These are phyloP conservation scores for Diaporthe capsici DNA, from an alignment of 2,329 filamentous ascomycete genomes.

Conservation along the genomic window DNA sequence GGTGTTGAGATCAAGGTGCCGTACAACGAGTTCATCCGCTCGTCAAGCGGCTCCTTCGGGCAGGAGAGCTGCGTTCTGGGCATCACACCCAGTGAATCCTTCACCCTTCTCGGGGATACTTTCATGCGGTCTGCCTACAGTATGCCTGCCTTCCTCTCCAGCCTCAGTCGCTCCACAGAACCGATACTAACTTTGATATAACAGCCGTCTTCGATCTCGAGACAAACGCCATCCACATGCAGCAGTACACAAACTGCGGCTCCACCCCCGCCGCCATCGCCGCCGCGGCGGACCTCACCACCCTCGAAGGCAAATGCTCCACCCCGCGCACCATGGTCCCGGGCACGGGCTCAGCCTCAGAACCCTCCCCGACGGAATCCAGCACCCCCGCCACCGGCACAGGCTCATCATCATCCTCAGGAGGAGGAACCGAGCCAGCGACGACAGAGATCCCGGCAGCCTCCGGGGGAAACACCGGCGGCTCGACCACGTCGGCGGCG, in stretches of 20 bases:
- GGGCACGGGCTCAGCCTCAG: conserved; percentile 15
- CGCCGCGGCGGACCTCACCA: conserved; percentile 47
- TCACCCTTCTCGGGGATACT: conserved; percentile 70
- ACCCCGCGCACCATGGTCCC: conserved; percentile 7
- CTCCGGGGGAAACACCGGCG: background rate
- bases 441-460: conserved; percentile 14
- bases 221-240: conserved; percentile 62
- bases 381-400: background rate
- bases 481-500: conserved; percentile 35
- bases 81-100: conserved; percentile 61
- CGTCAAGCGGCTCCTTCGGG: conserved; percentile 46
- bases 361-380: background rate
- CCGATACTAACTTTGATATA: conserved; percentile 20
- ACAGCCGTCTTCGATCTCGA: conserved; percentile 67
- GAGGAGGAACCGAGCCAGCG: background rate
- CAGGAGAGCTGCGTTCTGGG: conserved; percentile 63
- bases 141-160: conserved; percentile 46
- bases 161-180: rapidly evolving
- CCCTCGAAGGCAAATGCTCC: conserved; percentile 46
- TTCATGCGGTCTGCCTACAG: conserved; percentile 70
- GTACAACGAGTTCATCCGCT: conserved; percentile 63
- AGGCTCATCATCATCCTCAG: background rate
- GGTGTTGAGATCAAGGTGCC: conserved; percentile 64
- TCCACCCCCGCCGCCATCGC: conserved; percentile 58
- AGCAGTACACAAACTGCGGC: conserved; percentile 66